Base-by-base conservation (phyloP, 2,329 filamentous ascomycete species). In the Shiraia bambusicola region DNA sequence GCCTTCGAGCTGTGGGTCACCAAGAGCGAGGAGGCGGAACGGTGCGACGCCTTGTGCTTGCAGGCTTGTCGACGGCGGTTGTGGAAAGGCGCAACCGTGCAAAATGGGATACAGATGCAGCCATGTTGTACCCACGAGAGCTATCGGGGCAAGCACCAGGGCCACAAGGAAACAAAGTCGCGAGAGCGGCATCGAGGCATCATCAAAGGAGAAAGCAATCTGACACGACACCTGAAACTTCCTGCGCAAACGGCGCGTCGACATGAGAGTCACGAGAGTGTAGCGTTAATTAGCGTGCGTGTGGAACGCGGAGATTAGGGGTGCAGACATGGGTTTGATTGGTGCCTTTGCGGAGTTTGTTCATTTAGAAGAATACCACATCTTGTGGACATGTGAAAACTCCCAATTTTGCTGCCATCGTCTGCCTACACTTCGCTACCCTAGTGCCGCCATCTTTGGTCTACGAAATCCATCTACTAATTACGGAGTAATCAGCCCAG, bases 1-100 rank as follows among this genome's bases (percentile, higher is more conserved):
- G 57, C 92, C 92, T 71, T 97, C 92, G 39, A 97, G 80, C 67
- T 97, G 92, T 4, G 92, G 92, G 67, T 97, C 92, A 47, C 87
- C 92, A 15, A 97, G 80, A 1, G 90, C 83, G 11, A 97, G 83
- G 3, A 97, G 81, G 43, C 92, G 81, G 61, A 97, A 95, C 0
- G 90, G 88, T 3, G 89, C 88, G 46, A 61, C 41, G n/a, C 37
- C 15, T 15, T 42, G 37, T 13, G 38, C 19, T 22, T 42, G 35
- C 8, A 46, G 8, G 19, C 8, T 22, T 22, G 19, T 30, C 4
- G 42, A n/a, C 12, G 52, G 47, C 9, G 54, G 56, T 17, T 40
- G 19, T 5, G 91, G 88, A 69, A 96, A 97, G 27, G 79, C 83
- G 74, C 91, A 97, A 60, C 81, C 79, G 53, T 64, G 79, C 61